phyloP scores from a whole-genome alignment of 257 asterid genomes.

The Oldenlandia corymbosa region DNA sequence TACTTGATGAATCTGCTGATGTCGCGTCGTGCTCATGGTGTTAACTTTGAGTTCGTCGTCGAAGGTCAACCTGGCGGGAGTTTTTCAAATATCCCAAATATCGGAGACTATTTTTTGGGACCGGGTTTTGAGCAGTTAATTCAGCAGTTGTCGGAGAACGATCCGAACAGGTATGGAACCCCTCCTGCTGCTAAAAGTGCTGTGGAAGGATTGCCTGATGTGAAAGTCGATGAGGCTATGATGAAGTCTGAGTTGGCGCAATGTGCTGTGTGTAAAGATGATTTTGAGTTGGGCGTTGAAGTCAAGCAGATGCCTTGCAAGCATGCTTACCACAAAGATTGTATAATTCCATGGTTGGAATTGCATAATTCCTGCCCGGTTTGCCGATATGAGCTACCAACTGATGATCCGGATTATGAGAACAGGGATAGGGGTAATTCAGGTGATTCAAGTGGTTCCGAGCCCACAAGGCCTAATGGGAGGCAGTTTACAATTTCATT shows the following conservation, averaged over 20 bases:
- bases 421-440: constrained; percentile 19
- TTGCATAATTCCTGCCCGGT: constrained; percentile 82
- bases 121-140: constrained; percentile 71
- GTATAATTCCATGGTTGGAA: constrained; percentile 79
- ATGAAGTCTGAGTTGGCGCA: constrained; percentile 56
- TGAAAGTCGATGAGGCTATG: constrained; percentile 43
- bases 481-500: constrained; percentile 39
- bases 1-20: constrained; percentile 39
- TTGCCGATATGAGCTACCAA: constrained; percentile 77
- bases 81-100: constrained; percentile 15
- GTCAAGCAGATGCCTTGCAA: constrained; percentile 84
- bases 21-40: constrained; percentile 52
- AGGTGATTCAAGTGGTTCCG: constrained; percentile 13
- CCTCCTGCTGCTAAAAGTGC: constrained; percentile 69
- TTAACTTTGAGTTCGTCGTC: constrained; percentile 47
- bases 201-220: constrained; percentile 41
- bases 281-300: constrained; percentile 44
- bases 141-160: constrained; percentile 76
- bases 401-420: constrained; percentile 78
- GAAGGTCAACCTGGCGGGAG: constrained; percentile 21
- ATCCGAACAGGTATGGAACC: constrained; percentile 64
- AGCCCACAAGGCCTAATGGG: constrained; percentile 19
- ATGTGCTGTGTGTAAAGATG: constrained; percentile 87
- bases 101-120: constrained; percentile 67
- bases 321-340: constrained; percentile 67